Evolutionary conservation across 73 alveolate species (phyloP).

Genomic region (Tetrahymena thermophila): DNA sequence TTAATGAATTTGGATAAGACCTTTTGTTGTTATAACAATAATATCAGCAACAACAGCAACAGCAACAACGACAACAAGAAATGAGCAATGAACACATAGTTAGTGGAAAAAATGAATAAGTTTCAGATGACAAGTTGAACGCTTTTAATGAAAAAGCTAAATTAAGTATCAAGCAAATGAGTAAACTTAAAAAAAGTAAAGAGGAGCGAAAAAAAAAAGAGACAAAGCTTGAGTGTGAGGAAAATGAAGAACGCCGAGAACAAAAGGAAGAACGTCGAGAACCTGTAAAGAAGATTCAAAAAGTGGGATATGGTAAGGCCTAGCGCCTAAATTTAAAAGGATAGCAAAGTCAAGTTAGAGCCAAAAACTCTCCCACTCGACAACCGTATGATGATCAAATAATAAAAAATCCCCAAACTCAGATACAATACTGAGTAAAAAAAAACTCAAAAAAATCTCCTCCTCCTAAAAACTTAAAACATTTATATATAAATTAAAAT

Average conservation of each 20-base stretch:
- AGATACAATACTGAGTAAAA: background rate
- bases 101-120: background rate
- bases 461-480: background rate
- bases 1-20: background rate
- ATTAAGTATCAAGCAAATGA: background rate
- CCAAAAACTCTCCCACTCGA: background rate
- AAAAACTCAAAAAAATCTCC: background rate
- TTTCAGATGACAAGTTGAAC: background rate
- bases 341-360: background rate
- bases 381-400: background rate
- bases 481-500: background rate
- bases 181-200: background rate
- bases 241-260: background rate
- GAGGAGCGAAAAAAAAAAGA: background rate
- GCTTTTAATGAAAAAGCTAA: background rate
- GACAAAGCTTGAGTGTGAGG: background rate
- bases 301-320: background rate
- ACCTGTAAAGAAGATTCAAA: background rate
- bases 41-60: background rate
- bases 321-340: background rate
- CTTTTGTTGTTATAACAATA: background rate
- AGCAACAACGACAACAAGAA: background rate
- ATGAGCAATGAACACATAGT: too few species aligned
- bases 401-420: slow-evolving; percentile 1
- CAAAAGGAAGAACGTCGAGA: background rate